Conservation (phyloP, 176 grass and related monocot species). For the Carex myosuroides region DNA sequence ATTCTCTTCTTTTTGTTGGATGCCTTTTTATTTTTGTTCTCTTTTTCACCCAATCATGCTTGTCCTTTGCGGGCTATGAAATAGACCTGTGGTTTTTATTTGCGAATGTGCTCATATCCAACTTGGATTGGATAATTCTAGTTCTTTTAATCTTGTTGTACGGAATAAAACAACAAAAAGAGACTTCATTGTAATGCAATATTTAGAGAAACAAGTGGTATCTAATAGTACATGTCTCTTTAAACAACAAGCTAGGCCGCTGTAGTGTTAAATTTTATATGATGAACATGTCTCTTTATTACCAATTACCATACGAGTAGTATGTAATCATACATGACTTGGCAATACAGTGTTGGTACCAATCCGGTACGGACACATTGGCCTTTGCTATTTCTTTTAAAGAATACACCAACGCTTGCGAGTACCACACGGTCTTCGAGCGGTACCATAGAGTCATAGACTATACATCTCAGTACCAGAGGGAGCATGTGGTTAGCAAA, state of each 20-base stretch:
- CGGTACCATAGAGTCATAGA: background rate
- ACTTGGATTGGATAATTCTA: conserved; percentile 17
- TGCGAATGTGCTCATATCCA: conserved; percentile 21
- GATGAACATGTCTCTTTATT: background rate
- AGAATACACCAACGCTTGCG: background rate
- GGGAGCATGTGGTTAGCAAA: background rate
- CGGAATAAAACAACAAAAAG: conserved; percentile 18
- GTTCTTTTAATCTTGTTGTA: conserved; percentile 20
- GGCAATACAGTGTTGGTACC: background rate
- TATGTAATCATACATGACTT: background rate
- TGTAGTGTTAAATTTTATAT: background rate
- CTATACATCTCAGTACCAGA: background rate
- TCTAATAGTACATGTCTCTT: background rate
- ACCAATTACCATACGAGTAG: background rate
- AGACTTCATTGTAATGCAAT: conserved; percentile 6
- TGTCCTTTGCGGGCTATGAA: conserved; percentile 50
- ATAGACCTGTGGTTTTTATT: conserved; percentile 34
- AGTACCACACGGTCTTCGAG: background rate
- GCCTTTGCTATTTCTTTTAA: background rate
- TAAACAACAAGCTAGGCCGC: background rate
- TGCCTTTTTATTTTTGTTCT: conserved; percentile 22
- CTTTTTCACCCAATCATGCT: conserved; percentile 47
- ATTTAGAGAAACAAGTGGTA: background rate
- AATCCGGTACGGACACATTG: background rate
- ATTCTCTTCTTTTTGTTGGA: conserved; percentile 35